phyloP scores from a whole-genome alignment of 805 yeast genomes.

The Metschnikowia peoriensis region DNA sequence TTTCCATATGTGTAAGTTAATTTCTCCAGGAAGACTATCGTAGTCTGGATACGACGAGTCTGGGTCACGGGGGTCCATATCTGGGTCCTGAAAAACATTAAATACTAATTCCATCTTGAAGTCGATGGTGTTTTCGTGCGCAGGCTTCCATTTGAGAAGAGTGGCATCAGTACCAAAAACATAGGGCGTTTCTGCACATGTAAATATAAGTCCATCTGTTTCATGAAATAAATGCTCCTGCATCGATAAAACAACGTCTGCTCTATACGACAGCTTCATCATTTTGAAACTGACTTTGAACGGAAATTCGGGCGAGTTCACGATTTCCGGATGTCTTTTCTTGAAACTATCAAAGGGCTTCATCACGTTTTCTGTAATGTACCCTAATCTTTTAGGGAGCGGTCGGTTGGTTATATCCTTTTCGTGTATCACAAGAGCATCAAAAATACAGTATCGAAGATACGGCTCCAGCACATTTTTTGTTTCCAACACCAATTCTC shows the following conservation, averaged over 20 bases:
- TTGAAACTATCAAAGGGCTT: slow-evolving; percentile 78
- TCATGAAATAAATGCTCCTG: slow-evolving; percentile 77
- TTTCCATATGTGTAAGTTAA: slow-evolving; percentile 73
- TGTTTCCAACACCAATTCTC: slow-evolving; percentile 81
- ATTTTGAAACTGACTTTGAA: slow-evolving; percentile 83
- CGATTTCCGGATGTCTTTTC: slow-evolving; percentile 66
- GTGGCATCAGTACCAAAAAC: slow-evolving; percentile 84
- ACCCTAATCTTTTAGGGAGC: slow-evolving; percentile 80
- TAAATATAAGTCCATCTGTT: slow-evolving; percentile 91
- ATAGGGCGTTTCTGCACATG: slow-evolving; percentile 88
- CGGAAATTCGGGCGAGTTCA: slow-evolving; percentile 63
- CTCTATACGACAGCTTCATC: slow-evolving; percentile 80
- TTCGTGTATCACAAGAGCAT: slow-evolving; percentile 83
- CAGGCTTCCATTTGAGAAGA: slow-evolving; percentile 94
- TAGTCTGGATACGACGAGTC: slow-evolving; percentile 75
- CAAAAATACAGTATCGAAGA: slow-evolving; percentile 82
- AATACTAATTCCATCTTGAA: slow-evolving; percentile 69
- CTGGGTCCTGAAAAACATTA: slow-evolving; percentile 57
- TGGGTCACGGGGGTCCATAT: slow-evolving; percentile 63
- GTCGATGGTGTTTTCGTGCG: slow-evolving; percentile 91
- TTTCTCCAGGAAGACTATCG: slow-evolving; percentile 66
- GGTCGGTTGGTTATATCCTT: slow-evolving; percentile 65
- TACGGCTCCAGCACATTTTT: slow-evolving; percentile 52
- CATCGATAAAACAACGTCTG: slow-evolving; percentile 70
- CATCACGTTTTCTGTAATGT: slow-evolving; percentile 75